phyloP scores from a whole-genome alignment of 257 asterid genomes.

The Parsonsia alboflavescens region DNA sequence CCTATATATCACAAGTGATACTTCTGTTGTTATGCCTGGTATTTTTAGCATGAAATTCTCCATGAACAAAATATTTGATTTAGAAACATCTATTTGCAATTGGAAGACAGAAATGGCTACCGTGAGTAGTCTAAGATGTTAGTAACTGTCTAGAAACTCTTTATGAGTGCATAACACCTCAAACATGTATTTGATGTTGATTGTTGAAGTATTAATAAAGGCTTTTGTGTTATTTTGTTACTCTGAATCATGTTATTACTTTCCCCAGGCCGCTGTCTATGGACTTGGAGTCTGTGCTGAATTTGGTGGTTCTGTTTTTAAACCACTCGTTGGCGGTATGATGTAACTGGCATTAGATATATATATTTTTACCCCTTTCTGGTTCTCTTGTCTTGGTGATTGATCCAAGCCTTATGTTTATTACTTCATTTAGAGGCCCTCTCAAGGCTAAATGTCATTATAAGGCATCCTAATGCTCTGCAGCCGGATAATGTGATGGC shows the following conservation, averaged over 20 bases:
- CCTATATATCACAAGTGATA: neutral
- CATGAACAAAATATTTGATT: neutral
- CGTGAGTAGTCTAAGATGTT: neutral
- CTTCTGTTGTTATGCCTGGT: neutral
- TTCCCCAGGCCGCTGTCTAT: conserved; percentile 87
- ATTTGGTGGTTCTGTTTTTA: conserved; percentile 75
- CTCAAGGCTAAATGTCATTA: conserved; percentile 80
- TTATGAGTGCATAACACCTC: neutral
- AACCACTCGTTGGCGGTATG: conserved; percentile 84
- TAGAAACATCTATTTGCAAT: neutral
- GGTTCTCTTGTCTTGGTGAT: neutral
- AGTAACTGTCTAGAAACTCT: neutral
- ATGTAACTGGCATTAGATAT: conserved; percentile 9
- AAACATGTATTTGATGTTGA: neutral
- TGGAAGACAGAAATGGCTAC: neutral
- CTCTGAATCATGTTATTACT: conserved; percentile 17
- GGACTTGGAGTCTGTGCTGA: conserved; percentile 98
- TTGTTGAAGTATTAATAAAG: neutral
- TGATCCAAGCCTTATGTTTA: conserved; percentile 7
- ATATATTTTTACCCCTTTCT: neutral
- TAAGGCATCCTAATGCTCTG: conserved; percentile 61
- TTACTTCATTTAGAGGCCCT: conserved; percentile 63
- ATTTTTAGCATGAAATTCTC: neutral
- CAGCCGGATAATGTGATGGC: conserved; percentile 84
- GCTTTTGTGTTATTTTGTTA: conserved; percentile 10